Evolutionary conservation across 2,329 filamentous ascomycete genomes (phyloP), one percentile per base, ranked within the genome.

Genomic region (Leptographium procerum): DNA sequence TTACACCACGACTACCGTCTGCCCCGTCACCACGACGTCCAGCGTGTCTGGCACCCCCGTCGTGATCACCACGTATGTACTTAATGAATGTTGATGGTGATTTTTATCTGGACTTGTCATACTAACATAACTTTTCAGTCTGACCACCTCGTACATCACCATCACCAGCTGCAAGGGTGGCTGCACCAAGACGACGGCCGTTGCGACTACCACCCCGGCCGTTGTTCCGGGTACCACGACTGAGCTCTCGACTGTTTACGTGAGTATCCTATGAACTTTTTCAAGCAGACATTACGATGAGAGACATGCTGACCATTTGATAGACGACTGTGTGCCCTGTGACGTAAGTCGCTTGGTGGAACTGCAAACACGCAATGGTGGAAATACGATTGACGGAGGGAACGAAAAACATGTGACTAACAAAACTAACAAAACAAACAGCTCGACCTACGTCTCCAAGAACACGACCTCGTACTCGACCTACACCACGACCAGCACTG

Each of bases 111-210:
- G n/a, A n/a, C 31, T 16, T 22, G 36, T n/a, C 50, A 13, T 19
- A 19, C 50, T 52, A 52, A 52, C 8, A 33, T 33, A n/a, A n/a
- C 45, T 50, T 22, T 50, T 3, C 47, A 52, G 50, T 36, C 69
- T 69, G 60, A 75, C 73, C 22, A 77, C 74, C 11, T 77, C 75
- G 6, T 77, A 74, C n/a, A 65, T 77, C 26, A 70, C 69, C 13
- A 68, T 77, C 47, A 76, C 73, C 3, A 67, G 69, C 52, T 75
- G 73, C 62, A 64, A 71, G 22, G 59, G 59, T 19, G 70, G 68
- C 59, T 64, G 64, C n/a, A 67, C 66, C 43, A 66, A 66, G 36
- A 66, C 53, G 28, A 28, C 45, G 19, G 14, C 11, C 19, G 22
- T 50, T 7, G 31, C 40, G 13, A 14, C 10, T 14, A 31, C 51